A percentile compares a stretch with the other conserved stretches of the same genome.
Evolutionary conservation across 306 rosid genomes (phyloP).

Genomic region (Pyrus bretschneideri): DNA sequence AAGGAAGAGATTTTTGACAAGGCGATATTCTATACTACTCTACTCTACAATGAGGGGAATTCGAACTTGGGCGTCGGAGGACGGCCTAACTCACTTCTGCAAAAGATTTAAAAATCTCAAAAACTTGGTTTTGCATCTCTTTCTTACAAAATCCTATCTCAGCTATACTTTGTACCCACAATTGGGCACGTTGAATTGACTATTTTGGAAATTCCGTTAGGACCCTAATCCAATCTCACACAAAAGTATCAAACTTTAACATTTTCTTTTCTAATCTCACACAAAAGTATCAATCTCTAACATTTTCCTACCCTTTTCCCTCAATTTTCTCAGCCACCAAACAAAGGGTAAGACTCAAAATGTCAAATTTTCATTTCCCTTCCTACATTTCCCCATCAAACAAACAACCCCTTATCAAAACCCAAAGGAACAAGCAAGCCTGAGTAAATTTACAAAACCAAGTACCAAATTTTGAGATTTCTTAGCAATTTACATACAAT

Average conservation of each 20-base stretch:
- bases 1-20: not conserved
- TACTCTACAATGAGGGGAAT: not conserved
- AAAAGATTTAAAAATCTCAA: not conserved
- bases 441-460: not conserved
- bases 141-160: not conserved
- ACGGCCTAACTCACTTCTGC: not conserved
- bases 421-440: not conserved
- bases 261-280: not conserved
- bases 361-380: not conserved
- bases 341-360: not conserved
- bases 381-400: not conserved
- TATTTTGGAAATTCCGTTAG: not conserved
- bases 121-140: not conserved
- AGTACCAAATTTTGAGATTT: not conserved
- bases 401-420: not conserved
- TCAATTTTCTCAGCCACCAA: slow-evolving; percentile 5
- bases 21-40: not conserved
- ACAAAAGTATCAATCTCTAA: not conserved
- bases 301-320: not conserved
- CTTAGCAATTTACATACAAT: not conserved
- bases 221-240: not conserved
- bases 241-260: not conserved
- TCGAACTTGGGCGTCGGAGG: not conserved
- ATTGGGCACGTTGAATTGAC: not conserved
- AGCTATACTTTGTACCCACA: not conserved